Percentiles rank a stretch among this genome's conserved stretches.
Conservation (phyloP, 805 yeast genomes). For the Candida methanosorbosa region DNA sequence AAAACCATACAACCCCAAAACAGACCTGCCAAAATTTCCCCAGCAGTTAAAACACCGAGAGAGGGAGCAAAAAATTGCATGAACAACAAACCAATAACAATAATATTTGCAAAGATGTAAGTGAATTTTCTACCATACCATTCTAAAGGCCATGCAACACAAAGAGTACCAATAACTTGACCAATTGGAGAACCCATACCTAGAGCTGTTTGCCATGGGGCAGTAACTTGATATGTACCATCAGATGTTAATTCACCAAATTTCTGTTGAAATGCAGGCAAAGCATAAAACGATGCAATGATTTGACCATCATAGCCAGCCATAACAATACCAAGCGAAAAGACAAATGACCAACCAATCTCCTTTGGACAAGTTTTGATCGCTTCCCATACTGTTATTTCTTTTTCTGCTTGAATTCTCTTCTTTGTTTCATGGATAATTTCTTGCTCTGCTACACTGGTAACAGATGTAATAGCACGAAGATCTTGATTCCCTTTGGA, state of each 20-base stretch:
- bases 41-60: constrained; percentile 29
- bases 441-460: not conserved
- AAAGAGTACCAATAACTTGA: constrained; percentile 27
- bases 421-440: not conserved
- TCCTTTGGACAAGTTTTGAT: constrained; percentile 29
- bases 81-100: constrained; percentile 25
- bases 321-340: constrained; percentile 29
- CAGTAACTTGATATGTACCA: constrained; percentile 24
- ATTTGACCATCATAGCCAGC: constrained; percentile 34
- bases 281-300: constrained; percentile 28
- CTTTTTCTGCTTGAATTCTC: constrained; percentile 8
- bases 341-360: constrained; percentile 29
- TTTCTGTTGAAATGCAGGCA: constrained; percentile 27
- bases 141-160: constrained; percentile 33
- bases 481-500: not conserved
- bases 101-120: constrained; percentile 21
- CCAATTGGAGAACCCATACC: constrained; percentile 21
- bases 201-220: constrained; percentile 37
- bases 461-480: not conserved
- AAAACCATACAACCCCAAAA: constrained; percentile 49
- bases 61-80: constrained; percentile 32
- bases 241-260: constrained; percentile 15
- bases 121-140: constrained; percentile 32
- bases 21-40: constrained; percentile 36
- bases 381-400: constrained; percentile 20